Conservation (phyloP, 2,329 filamentous ascomycete species). For the Tolypocladium pustulatum region DNA sequence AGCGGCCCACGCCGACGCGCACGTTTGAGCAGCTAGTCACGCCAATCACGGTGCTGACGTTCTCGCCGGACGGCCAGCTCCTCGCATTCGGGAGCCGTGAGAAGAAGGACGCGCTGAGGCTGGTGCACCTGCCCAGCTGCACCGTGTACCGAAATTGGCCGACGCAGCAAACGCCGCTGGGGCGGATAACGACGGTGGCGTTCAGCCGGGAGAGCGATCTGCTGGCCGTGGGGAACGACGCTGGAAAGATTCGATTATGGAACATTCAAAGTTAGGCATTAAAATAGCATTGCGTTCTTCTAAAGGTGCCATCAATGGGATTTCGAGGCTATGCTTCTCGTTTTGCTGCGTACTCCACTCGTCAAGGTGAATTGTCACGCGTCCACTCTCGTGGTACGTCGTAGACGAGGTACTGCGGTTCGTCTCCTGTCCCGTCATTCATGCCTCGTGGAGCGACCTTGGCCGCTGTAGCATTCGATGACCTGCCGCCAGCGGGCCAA, state of each 20-base stretch:
- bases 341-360: not conserved
- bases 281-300: not conserved
- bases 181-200: constrained; percentile 66
- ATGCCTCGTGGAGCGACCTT: not conserved
- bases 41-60: constrained; percentile 65
- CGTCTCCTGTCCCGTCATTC: not conserved
- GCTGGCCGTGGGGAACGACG: constrained; percentile 80
- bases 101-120: constrained; percentile 77
- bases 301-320: not conserved
- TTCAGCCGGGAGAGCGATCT: constrained; percentile 56
- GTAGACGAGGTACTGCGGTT: not conserved
- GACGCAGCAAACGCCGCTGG: constrained; percentile 78
- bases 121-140: constrained; percentile 85
- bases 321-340: not conserved
- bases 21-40: constrained; percentile 81
- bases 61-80: constrained; percentile 83
- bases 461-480: not conserved
- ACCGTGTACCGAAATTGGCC: constrained; percentile 98
- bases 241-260: constrained; percentile 82
- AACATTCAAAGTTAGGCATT: constrained; percentile 58
- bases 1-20: constrained; percentile 60
- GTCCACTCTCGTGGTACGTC: not conserved
- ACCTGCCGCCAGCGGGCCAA: not conserved
- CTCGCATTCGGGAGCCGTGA: constrained; percentile 76
- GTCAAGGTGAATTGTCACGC: not conserved